Evolutionary conservation across 345 rosid genomes (phyloP).

Genomic region (rapeseed (Brassica napus)): DNA sequence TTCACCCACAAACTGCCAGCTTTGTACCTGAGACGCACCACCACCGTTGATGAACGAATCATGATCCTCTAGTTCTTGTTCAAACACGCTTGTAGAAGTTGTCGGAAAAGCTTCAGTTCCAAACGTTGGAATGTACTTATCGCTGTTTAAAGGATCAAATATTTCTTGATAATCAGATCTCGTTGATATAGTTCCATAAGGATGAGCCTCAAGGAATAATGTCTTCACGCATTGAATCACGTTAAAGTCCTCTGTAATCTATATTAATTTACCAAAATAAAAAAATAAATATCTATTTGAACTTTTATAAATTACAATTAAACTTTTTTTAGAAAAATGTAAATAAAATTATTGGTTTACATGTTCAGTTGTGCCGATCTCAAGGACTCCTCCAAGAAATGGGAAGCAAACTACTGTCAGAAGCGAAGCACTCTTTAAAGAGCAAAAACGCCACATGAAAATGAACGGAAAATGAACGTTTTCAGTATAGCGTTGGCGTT

Average conservation of each 20-base stretch:
- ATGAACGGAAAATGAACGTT: constrained; percentile 16
- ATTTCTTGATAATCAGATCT: constrained; percentile 41
- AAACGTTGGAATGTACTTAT: constrained; percentile 43
- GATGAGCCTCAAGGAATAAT: constrained; percentile 59
- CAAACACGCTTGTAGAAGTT: constrained; percentile 52
- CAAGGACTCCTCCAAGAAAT: constrained; percentile 72
- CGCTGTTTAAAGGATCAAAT: constrained; percentile 38
- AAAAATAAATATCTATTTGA: background rate
- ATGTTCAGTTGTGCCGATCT: constrained; percentile 80
- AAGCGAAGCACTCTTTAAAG: constrained; percentile 65
- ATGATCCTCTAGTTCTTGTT: constrained; percentile 45
- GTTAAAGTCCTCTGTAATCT: constrained; percentile 78
- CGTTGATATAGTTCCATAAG: constrained; percentile 37
- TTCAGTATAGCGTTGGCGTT: constrained; percentile 27
- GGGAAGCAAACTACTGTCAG: constrained; percentile 91
- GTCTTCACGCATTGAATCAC: constrained; percentile 61
- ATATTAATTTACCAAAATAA: constrained; percentile 3
- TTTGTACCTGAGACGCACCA: constrained; percentile 69
- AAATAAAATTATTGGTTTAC: constrained; percentile 46
- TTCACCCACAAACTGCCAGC: constrained; percentile 68
- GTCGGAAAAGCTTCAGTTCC: constrained; percentile 45
- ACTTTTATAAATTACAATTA: background rate
- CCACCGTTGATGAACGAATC: constrained; percentile 54
- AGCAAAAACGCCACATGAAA: constrained; percentile 26
- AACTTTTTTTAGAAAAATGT: background rate